Percentiles rank a stretch among this genome's conserved stretches.
These are phyloP conservation scores for Suillus brevipes DNA, from an alignment of 768 basidiomycete species.

Conservation along the genomic window DNA sequence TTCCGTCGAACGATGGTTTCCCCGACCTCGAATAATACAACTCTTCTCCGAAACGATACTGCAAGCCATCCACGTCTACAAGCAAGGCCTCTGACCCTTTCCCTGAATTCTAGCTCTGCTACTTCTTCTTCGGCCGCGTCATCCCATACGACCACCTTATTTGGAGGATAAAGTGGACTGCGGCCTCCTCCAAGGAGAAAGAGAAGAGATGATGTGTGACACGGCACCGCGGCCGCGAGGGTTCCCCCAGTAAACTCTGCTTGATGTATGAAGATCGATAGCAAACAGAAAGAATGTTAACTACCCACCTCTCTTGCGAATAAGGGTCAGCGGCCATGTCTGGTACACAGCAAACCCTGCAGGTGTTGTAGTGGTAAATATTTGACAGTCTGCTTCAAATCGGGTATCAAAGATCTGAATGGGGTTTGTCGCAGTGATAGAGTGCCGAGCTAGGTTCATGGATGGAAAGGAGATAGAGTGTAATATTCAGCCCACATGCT, in stretches of 20 bases:
- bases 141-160: constrained; percentile 92
- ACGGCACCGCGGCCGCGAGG: constrained; percentile 70
- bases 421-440: constrained; percentile 74
- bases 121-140: constrained; percentile 75
- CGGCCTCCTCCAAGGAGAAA: constrained; percentile 87
- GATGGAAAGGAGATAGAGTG: constrained; percentile 21
- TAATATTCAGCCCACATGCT: constrained; percentile 17
- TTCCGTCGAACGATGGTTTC: constrained; percentile 60
- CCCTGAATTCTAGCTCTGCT: constrained; percentile 87
- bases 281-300: neutral
- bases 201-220: constrained; percentile 79
- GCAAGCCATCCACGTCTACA: constrained; percentile 85
- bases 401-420: constrained; percentile 74
- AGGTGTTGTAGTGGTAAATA: constrained; percentile 79
- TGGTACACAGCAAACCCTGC: constrained; percentile 84
- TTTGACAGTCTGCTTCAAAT: constrained; percentile 77
- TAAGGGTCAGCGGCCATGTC: constrained; percentile 69
- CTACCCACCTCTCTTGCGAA: constrained; percentile 76
- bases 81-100: constrained; percentile 75
- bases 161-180: constrained; percentile 86
- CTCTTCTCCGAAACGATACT: constrained; percentile 75
- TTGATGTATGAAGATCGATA: constrained; percentile 21
- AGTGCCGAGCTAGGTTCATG: constrained; percentile 88
- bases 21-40: constrained; percentile 75
- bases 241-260: constrained; percentile 80